Conservation (phyloP, 1,284 basidiomycete species). For the Meira miltonrushii region DNA sequence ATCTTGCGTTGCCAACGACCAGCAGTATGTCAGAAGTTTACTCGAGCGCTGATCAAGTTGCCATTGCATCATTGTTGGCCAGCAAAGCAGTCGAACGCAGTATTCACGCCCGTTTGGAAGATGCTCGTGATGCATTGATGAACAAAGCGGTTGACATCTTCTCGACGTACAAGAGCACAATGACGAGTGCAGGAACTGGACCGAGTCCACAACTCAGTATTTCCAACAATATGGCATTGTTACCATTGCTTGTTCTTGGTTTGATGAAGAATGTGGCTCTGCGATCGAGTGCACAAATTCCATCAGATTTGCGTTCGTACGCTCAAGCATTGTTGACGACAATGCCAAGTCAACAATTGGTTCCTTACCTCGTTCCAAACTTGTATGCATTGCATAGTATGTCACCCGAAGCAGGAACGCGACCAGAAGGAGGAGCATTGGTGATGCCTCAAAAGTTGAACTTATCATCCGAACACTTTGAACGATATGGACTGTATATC, state of each 20-base stretch:
- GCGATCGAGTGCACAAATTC: conserved; percentile 90
- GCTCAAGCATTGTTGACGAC: conserved; percentile 88
- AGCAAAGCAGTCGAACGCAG: conserved; percentile 96
- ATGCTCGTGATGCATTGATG: conserved; percentile 82
- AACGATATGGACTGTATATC: conserved; percentile 89
- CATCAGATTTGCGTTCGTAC: conserved; percentile 90
- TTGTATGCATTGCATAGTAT: conserved; percentile 98
- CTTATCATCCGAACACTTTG: conserved; percentile 84
- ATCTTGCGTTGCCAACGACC: conserved; percentile 85
- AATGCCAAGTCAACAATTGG: conserved; percentile 78
- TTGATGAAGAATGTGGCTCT: conserved; percentile 93
- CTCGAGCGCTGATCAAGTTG: conserved; percentile 88
- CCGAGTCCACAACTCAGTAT: conserved; percentile 90
- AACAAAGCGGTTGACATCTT: conserved; percentile 88
- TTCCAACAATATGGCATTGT: conserved; percentile 85
- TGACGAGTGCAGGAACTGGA: conserved; percentile 86
- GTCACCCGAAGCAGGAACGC: conserved; percentile 69
- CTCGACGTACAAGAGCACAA: conserved; percentile 87
- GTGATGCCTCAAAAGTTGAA: conserved; percentile 82
- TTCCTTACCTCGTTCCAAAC: conserved; percentile 88
- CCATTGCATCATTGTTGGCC: conserved; percentile 79
- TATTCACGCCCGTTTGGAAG: conserved; percentile 79
- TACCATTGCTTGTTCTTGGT: conserved; percentile 82
- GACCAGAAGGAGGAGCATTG: conserved; percentile 48
- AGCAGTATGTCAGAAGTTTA: conserved; percentile 88